A percentile compares a stretch with the other conserved stretches of the same genome.
Evolutionary conservation across 257 asterid species (phyloP).

Genomic region (Solanum rostratum): DNA sequence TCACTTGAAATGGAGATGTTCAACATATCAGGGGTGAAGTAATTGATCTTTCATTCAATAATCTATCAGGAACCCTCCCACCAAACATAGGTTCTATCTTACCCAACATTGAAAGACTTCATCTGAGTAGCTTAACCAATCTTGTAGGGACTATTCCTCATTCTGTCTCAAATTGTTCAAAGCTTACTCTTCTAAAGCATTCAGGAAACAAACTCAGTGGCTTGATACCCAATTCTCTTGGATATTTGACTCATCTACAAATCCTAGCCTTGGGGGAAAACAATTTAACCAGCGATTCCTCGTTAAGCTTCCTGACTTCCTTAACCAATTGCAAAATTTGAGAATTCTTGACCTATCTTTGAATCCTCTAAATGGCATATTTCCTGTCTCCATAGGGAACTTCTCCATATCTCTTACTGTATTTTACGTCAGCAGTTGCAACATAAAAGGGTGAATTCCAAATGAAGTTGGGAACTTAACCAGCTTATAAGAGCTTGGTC

Average conservation of each 20-base stretch:
- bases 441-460: neutral
- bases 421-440: accelerated
- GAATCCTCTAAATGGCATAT: neutral
- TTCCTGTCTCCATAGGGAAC: neutral
- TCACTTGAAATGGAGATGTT: too few relatives aligned
- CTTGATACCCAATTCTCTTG: conserved; percentile 10
- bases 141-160: neutral
- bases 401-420: neutral
- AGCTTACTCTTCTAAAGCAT: neutral
- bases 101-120: accelerated
- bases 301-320: neutral
- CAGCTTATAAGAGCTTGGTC: neutral
- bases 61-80: too few relatives aligned
- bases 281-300: neutral
- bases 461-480: neutral
- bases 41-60: accelerated
- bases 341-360: accelerated
- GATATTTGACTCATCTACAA: neutral
- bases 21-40: too few relatives aligned
- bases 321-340: neutral
- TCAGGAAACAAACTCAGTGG: neutral
- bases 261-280: neutral
- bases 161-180: conserved; percentile 12
- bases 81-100: too few relatives aligned
- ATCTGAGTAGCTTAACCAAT: accelerated